Percentiles rank a stretch among this genome's conserved stretches.
phyloP scores from a whole-genome alignment of 257 asterid genomes.

The Capsicum baccatum region DNA sequence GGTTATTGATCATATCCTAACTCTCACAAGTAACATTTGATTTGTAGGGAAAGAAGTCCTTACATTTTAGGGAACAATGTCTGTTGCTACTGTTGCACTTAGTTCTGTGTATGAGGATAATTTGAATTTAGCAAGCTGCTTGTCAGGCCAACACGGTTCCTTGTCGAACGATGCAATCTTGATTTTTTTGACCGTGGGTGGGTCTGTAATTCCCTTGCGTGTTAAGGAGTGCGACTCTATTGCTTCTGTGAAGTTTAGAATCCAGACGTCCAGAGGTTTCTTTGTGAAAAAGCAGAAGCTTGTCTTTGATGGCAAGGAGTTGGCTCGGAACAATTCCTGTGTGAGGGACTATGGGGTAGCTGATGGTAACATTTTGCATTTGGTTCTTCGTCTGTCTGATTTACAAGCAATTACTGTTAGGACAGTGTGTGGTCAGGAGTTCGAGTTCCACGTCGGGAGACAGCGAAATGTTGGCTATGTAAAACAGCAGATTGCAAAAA shows the following conservation, averaged over 20 bases:
- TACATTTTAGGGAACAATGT: conserved; percentile 55
- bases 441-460: conserved; percentile 65
- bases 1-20: neutral
- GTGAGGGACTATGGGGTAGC: conserved; percentile 68
- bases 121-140: conserved; percentile 56
- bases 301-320: conserved; percentile 77
- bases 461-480: conserved; percentile 69
- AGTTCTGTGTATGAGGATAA: conserved; percentile 65
- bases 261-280: conserved; percentile 65
- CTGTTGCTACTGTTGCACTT: conserved; percentile 77
- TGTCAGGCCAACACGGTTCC: conserved; percentile 43
- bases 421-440: conserved; percentile 74
- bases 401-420: conserved; percentile 74
- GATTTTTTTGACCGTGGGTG: conserved; percentile 64
- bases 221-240: conserved; percentile 77
- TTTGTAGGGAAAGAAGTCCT: conserved; percentile 40
- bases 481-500: conserved; percentile 68
- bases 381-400: conserved; percentile 68
- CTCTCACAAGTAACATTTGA: conserved; percentile 25
- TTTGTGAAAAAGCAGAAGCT: conserved; percentile 71
- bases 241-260: conserved; percentile 75
- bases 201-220: conserved; percentile 69
- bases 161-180: conserved; percentile 62
- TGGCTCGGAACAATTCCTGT: conserved; percentile 61
- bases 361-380: conserved; percentile 70